These are phyloP conservation scores for Geoglossum glabrum DNA, from an alignment of 495 filamentous ascomycete genomes.

Conservation along the genomic window DNA sequence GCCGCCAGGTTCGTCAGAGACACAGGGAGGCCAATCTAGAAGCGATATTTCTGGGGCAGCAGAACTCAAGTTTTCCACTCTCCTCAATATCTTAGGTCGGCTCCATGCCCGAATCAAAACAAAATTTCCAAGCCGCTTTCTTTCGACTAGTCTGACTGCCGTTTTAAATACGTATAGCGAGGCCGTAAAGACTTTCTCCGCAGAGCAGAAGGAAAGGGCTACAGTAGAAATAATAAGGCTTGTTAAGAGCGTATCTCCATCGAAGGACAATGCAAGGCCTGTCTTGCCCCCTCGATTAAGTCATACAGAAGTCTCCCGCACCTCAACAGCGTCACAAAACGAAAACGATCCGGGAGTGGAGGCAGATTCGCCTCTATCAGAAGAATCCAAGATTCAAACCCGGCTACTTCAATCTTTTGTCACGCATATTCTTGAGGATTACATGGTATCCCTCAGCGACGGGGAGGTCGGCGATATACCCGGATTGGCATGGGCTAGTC, in stretches of 20 bases:
- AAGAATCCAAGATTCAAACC: constrained; percentile 36
- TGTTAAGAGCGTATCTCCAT: constrained; percentile 50
- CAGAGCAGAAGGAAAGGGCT: constrained; percentile 33
- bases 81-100: constrained; percentile 65
- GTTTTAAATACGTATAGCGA: constrained; percentile 45
- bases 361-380: constrained; percentile 26
- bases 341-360: constrained; percentile 53
- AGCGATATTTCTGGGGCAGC: constrained; percentile 1
- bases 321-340: neutral
- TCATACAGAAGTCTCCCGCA: neutral
- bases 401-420: constrained; percentile 70
- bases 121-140: constrained; percentile 77
- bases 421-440: constrained; percentile 67
- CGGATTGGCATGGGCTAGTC: constrained; percentile 55
- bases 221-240: constrained; percentile 58
- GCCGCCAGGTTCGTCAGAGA: neutral
- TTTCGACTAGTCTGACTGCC: constrained; percentile 72
- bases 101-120: constrained; percentile 77
- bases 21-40: constrained; percentile 10
- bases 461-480: constrained; percentile 30
- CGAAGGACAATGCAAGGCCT: constrained; percentile 34
- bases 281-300: constrained; percentile 45
- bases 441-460: constrained; percentile 31
- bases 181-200: constrained; percentile 2
- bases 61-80: constrained; percentile 42